Base-by-base conservation (phyloP, 441 rosid genomes). In the Raphanus hybrid region DNA sequence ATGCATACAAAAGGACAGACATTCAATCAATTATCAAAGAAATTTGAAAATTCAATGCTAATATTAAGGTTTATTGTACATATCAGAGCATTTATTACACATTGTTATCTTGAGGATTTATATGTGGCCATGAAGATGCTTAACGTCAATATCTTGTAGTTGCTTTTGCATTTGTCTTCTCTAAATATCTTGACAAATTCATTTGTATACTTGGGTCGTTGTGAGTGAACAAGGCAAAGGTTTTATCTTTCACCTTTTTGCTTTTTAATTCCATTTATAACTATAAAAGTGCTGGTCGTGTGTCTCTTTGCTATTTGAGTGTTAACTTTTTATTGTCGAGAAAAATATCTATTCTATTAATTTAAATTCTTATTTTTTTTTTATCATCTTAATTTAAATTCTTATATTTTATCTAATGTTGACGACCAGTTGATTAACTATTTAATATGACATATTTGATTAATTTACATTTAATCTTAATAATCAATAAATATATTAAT, bases 131-230 rank as follows among this genome's bases (percentile, higher is more conserved):
- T 26, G 16, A 39, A 54, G 39, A 63, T 20, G 39, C 43, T 37
- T 54, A 64, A 70, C 15, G 70, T 76, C 80, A 37, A 39, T 39
- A 23, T 63, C 60, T 2, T 75, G 57, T 20, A 23, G 63, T 70
- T 76, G 70, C 37, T 63, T 76, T 67, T 65, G 66, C 45, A 55
- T 55, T 39, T 67, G 14, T 45, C 32, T 58, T 75, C 65, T 64
- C 62, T 11, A 60, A 48, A 43, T 45, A 50, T 32, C 32, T 50
- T 11, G 9, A 62, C 50, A 16, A 60, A 3, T 35, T 16, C 15
- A 2, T 50, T 35, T 43, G 71, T 64, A 41, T 43, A 64, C 4
- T 55, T 71, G 41, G 34, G 14, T 12, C 34, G 45, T 50, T 61
- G 2, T 50, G 75, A 69, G 16, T 63, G 70, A 70, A 61, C 5